Evolutionary conservation across 2,329 filamentous ascomycete species (phyloP), one percentile per base, ranked within the genome.

Genomic region (Dactylellina drechsleri): DNA sequence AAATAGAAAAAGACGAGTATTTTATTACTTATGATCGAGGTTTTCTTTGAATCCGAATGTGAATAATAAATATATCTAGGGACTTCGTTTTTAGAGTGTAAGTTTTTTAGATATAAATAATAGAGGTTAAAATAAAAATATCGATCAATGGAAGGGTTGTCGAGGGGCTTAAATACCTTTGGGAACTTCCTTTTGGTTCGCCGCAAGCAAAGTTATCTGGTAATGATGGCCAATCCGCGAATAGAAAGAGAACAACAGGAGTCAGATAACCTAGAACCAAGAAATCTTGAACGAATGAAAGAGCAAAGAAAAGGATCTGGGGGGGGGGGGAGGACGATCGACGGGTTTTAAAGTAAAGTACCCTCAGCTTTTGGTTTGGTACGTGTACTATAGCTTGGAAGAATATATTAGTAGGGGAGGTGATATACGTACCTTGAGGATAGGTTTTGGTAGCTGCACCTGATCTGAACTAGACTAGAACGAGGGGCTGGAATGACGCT

Each of bases 121-220:
- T 45, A 70, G 40, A 71, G 59, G 65, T 71, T 23, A 59, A 43
- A 54, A 58, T 52, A 45, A 64, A 54, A 65, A 36, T 45, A 71
- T 71, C 53, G 31, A 62, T 28, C 5, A 36, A 61, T 10, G 26
- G 43, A 59, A 58, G 58, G 66, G 59, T 28, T 40, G 64, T 28
- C 20, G 54, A 41, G 53, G 41, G 66, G 53, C 31, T 65, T 71
- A 64, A 52, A 71, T 71, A 71, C 58, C 58, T 58, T 66, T 53
- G 28, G 13, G 28, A 59, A 23, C 20, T 23, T 53, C 20, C 18
- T 40, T 20, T 52, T 52, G n/a, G 18, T 18, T 4, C 23, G 36
- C 59, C 43, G 59, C 45, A 62, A 62, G 16, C 54, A 47, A 45
- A 58, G 31, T 36, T 36, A 36, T 36, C 52, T 54, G 26, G 52